A percentile compares a stretch with the other conserved stretches of the same genome.
Evolutionary conservation across 805 yeast genomes (phyloP).

Genomic region (Clavispora carvajalis): DNA sequence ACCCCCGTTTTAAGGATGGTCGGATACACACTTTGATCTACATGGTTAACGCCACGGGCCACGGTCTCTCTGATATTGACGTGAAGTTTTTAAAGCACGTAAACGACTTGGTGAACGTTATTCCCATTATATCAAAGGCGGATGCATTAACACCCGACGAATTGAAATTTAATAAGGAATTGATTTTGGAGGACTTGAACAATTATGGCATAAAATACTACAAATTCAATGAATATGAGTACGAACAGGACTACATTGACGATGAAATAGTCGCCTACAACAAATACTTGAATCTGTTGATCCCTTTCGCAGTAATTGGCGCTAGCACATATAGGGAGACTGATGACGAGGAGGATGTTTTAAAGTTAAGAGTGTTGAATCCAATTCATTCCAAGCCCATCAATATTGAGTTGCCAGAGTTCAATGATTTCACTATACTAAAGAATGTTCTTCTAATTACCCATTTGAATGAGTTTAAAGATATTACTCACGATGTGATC

Average conservation of each 20-base stretch:
- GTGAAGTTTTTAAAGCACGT: conserved; percentile 38
- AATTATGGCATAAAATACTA: conserved; percentile 66
- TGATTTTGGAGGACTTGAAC: conserved; percentile 73
- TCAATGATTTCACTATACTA: conserved; percentile 74
- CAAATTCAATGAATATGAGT: conserved; percentile 62
- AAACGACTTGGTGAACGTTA: conserved; percentile 37
- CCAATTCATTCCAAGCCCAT: conserved; percentile 48
- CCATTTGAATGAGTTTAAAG: conserved; percentile 84
- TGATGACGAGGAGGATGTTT: conserved; percentile 31
- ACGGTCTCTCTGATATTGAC: conserved; percentile 40
- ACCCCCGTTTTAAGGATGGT: conserved; percentile 80
- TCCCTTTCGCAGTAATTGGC: conserved; percentile 68
- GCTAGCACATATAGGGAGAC: conserved; percentile 55
- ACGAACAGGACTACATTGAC: conserved; percentile 45
- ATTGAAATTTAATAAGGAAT: conserved; percentile 62
- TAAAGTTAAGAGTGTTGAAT: conserved; percentile 50
- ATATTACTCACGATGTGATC: conserved; percentile 77
- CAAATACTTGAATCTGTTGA: conserved; percentile 54
- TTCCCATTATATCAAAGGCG: conserved; percentile 41
- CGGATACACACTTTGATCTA: conserved; percentile 61
- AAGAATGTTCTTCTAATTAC: conserved; percentile 76
- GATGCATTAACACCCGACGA: conserved; percentile 39
- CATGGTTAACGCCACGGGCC: conserved; percentile 42
- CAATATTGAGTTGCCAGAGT: conserved; percentile 65
- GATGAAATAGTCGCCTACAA: conserved; percentile 64